phyloP scores from a whole-genome alignment of 257 asterid species.

The Forsythia suspensa region DNA sequence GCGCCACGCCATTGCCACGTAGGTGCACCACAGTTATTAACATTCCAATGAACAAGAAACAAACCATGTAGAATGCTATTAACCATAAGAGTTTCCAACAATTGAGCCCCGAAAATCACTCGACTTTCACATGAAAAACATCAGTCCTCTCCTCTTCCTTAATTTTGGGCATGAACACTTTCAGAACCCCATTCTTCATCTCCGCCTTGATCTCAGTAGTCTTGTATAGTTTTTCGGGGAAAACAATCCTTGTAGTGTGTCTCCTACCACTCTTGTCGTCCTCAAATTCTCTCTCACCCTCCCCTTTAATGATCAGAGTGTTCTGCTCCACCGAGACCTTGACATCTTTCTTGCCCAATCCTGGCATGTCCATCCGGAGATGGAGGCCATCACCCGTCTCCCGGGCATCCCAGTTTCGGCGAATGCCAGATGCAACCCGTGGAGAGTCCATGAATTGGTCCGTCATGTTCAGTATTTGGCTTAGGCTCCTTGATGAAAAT shows the following conservation, averaged over 20 bases:
- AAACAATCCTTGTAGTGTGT: neutral
- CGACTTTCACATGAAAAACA: neutral
- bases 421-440: neutral
- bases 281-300: neutral
- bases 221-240: neutral
- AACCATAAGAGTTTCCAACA: no score
- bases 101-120: neutral
- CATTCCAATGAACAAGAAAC: neutral
- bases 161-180: neutral
- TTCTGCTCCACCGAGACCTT: conserved; percentile 6
- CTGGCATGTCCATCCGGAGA: conserved; percentile 9
- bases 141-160: conserved; percentile 15
- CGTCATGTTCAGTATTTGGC: neutral
- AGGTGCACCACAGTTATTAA: no score
- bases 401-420: neutral
- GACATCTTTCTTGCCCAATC: conserved; percentile 2
- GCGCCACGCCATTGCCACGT: no score
- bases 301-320: conserved; percentile 2
- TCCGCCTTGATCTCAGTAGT: conserved; percentile 5
- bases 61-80: no score
- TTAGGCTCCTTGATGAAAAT: neutral
- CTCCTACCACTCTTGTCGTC: conserved; percentile 3
- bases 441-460: neutral
- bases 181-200: conserved; percentile 14
- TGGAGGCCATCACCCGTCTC: neutral